phyloP scores from a whole-genome alignment of 164 flowering plant genomes.

The Amborella trichopoda region DNA sequence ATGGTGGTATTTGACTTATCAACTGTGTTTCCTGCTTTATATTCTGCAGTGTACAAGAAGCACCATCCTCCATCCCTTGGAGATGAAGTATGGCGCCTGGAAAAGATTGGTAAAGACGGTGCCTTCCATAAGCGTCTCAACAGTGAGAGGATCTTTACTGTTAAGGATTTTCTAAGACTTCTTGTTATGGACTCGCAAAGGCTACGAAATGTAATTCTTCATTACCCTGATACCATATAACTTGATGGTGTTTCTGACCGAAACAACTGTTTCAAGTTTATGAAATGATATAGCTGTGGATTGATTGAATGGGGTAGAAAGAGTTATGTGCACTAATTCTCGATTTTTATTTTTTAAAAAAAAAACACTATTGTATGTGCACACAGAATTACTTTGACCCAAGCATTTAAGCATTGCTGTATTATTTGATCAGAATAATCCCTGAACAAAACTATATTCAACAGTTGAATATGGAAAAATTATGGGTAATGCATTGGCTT shows the following conservation, averaged over 20 bases:
- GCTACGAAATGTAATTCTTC: constrained; percentile 36
- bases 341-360: not conserved
- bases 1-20: too few relatives aligned
- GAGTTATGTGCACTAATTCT: not conserved
- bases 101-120: constrained; percentile 82
- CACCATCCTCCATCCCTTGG: constrained; percentile 63
- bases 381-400: not conserved
- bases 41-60: constrained; percentile 73
- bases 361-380: not conserved
- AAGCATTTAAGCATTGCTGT: too few relatives aligned
- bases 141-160: constrained; percentile 31
- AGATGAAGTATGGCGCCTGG: constrained; percentile 86
- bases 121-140: constrained; percentile 62
- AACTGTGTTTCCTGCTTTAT: too few relatives aligned
- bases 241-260: not conserved
- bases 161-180: constrained; percentile 52
- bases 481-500: too few relatives aligned
- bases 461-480: too few relatives aligned
- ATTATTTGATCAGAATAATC: too few relatives aligned
- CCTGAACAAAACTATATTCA: too few relatives aligned
- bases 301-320: not conserved
- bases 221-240: constrained; percentile 1
- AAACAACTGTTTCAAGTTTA: not conserved
- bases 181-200: constrained; percentile 34
- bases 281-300: not conserved